Conservation (phyloP, 1,139 yeast genomes). For the Hemisphaericaspora lyxosophila region DNA sequence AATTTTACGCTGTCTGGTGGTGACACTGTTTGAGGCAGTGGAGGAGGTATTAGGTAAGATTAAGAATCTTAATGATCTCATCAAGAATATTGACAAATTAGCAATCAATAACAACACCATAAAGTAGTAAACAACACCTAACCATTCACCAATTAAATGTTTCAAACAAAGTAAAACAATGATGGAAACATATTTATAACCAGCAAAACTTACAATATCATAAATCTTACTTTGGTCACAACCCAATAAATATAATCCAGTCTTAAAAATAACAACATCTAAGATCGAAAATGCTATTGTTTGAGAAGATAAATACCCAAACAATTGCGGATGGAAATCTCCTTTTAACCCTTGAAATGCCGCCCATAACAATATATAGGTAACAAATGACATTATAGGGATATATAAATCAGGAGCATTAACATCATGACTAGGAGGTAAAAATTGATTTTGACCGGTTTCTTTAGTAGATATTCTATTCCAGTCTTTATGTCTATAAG, state of each 20-base stretch:
- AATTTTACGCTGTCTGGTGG: constrained; percentile 71
- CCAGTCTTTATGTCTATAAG: constrained; percentile 85
- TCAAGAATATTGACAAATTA: constrained; percentile 63
- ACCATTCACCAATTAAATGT: constrained; percentile 30
- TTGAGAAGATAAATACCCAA: constrained; percentile 88
- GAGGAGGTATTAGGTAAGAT: constrained; percentile 55
- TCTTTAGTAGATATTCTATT: constrained; percentile 52
- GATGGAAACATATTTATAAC: constrained; percentile 89
- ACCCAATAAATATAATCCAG: constrained; percentile 45
- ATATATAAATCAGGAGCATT: constrained; percentile 97
- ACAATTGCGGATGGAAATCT: constrained; percentile 87
- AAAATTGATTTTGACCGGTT: constrained; percentile 49
- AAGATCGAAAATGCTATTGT: constrained; percentile 79
- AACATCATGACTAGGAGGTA: constrained; percentile 76
- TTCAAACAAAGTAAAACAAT: constrained; percentile 55
- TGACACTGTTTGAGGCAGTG: constrained; percentile 41
- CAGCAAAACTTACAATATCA: constrained; percentile 87
- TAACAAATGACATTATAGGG: constrained; percentile 89
- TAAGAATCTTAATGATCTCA: constrained; percentile 82
- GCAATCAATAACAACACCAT: constrained; percentile 46
- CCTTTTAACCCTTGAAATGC: constrained; percentile 85
- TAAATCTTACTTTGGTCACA: constrained; percentile 62
- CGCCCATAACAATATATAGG: constrained; percentile 85
- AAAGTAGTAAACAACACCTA: constrained; percentile 38
- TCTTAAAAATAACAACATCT: constrained; percentile 54